phyloP scores from a whole-genome alignment of 257 asterid species.

The Solanum paucissectum region DNA sequence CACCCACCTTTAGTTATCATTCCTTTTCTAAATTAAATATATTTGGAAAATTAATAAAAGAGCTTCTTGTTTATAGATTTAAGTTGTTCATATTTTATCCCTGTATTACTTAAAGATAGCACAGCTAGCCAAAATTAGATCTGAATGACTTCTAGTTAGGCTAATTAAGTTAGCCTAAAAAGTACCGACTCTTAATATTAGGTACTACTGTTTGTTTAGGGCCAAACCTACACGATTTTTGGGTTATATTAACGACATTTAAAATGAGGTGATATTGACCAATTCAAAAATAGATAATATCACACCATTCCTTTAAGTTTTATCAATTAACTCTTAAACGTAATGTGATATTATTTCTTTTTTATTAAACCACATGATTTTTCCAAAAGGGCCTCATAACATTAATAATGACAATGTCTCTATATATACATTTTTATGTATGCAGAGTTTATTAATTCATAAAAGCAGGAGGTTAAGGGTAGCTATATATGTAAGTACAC shows the following conservation, averaged over 20 bases:
- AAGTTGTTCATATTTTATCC: background rate
- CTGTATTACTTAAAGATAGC: background rate
- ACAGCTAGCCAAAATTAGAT: background rate
- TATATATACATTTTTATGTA: background rate
- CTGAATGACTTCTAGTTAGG: background rate
- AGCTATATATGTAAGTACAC: background rate
- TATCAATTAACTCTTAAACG: background rate
- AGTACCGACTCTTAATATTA: background rate
- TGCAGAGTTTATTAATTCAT: background rate
- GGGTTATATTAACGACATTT: background rate
- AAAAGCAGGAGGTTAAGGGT: background rate
- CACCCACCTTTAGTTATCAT: background rate
- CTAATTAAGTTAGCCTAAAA: background rate
- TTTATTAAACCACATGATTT: background rate
- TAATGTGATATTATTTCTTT: background rate
- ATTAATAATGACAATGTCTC: background rate
- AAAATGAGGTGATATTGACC: background rate
- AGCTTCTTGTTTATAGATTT: background rate
- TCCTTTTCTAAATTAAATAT: background rate
- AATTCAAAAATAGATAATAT: background rate
- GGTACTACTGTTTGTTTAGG: background rate
- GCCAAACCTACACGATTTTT: background rate
- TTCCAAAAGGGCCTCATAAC: background rate
- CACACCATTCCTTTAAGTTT: background rate
- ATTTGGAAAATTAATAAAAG: background rate